A percentile compares a stretch with the other conserved stretches of the same genome.
phyloP scores from a whole-genome alignment of 768 basidiomycete genomes.

The Fomitopsis pulvina region DNA sequence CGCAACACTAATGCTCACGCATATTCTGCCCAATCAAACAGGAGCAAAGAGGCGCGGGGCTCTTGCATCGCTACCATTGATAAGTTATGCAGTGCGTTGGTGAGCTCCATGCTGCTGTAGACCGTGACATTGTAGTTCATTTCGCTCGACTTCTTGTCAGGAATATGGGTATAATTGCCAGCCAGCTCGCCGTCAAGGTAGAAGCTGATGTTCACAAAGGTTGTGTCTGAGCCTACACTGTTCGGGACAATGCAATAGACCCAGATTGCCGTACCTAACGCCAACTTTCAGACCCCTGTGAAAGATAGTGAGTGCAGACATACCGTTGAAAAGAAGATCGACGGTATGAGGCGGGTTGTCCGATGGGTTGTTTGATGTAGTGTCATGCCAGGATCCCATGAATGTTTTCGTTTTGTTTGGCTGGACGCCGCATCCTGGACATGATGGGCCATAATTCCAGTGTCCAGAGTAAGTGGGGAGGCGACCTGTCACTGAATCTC shows the following conservation, averaged over 20 bases:
- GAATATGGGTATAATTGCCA: not conserved
- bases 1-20: no score
- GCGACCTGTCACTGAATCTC: conserved; percentile 5
- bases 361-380: not conserved
- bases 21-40: not conserved
- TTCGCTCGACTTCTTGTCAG: not conserved
- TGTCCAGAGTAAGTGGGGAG: conserved; percentile 2
- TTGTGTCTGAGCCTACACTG: not conserved
- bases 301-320: not conserved
- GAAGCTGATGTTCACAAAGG: conserved; percentile 8
- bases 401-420: not conserved
- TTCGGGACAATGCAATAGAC: conserved; percentile 10
- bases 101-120: not conserved
- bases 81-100: not conserved
- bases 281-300: not conserved
- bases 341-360: not conserved
- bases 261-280: conserved; percentile 9
- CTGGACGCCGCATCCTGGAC: not conserved
- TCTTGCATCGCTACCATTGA: not conserved
- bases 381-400: conserved; percentile 5
- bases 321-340: not conserved
- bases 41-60: not conserved
- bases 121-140: not conserved
- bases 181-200: not conserved
- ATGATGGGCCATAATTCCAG: conserved; percentile 4